A percentile compares a stretch with the other conserved stretches of the same genome.
Conservation (phyloP, 805 yeast genomes). For the Candida sanyiensis region DNA sequence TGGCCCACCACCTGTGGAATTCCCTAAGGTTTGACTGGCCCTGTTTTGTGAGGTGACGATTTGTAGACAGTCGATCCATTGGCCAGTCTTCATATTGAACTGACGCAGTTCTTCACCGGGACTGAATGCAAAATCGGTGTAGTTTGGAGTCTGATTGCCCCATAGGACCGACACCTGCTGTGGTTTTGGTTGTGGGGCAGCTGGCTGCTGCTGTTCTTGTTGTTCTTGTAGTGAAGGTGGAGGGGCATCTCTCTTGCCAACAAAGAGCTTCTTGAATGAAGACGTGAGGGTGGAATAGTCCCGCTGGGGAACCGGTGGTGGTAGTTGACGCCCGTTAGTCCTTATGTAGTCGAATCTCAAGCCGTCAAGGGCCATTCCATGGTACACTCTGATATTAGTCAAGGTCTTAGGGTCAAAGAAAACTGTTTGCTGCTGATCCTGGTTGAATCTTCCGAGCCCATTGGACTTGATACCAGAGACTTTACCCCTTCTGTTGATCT, state of each 20-base stretch:
- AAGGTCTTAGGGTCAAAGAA: slow-evolving; percentile 37
- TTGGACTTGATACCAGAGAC: slow-evolving; percentile 36
- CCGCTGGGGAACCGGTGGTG: slow-evolving; percentile 45
- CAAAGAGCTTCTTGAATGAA: slow-evolving; percentile 15
- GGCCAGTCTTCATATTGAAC: slow-evolving; percentile 65
- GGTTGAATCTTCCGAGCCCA: slow-evolving; percentile 26
- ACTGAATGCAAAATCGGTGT: slow-evolving; percentile 49
- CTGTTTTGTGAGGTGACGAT: slow-evolving; percentile 56
- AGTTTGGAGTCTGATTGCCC: slow-evolving; percentile 50
- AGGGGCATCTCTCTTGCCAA: slow-evolving; percentile 4
- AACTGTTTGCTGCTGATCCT: slow-evolving; percentile 24
- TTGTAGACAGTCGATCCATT: slow-evolving; percentile 87
- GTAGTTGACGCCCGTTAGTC: slow-evolving; percentile 10
- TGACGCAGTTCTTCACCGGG: slow-evolving; percentile 56
- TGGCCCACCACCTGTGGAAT: slow-evolving; percentile 58
- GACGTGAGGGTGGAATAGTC: slow-evolving; percentile 33
- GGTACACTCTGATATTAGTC: slow-evolving; percentile 54
- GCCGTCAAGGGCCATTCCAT: slow-evolving; percentile 82
- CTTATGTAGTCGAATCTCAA: slow-evolving; percentile 39
- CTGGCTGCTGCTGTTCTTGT: slow-evolving; percentile 8
- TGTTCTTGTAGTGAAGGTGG: background rate
- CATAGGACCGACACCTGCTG: slow-evolving; percentile 26
- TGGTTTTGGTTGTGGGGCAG: too few species aligned
- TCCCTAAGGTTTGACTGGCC: slow-evolving; percentile 57
- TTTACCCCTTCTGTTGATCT: slow-evolving; percentile 24